Evolutionary conservation across 1,284 basidiomycete species (phyloP), one percentile per base, ranked within the genome.

Genomic region (Irpex rosettiformis): DNA sequence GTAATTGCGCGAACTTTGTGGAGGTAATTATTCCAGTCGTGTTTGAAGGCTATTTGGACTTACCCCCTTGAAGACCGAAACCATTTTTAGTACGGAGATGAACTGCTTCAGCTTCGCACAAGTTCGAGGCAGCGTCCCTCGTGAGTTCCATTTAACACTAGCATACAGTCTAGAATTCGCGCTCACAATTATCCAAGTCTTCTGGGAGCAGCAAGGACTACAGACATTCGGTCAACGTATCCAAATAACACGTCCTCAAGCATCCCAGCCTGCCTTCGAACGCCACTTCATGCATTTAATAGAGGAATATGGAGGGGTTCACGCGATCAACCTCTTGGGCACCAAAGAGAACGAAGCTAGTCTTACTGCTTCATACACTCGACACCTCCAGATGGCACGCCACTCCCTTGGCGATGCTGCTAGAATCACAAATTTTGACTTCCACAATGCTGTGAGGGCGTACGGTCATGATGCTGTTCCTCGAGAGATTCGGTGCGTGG

Each of bases 191-290:
- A 11, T 16, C 21, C 37, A 69, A 93, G 89, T 98, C 59, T 99
- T 98, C 70, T 99, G 96, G 96, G 95, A 98, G 71, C 96, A 99
- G 71, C 94, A 96, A 72, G 94, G 93, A 25, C 71, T 94, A 47
- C 91, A 94, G 68, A 94, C 94, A 3, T 89, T 97, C 67, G 90
- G 93, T 43, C 94, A 96, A 62, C 84, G 86, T 49, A 94, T 97
- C 33, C 93, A 96, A 69, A 92, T 97, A 59, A 96, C 92, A 3
- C 86, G 96, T n/a, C 94, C 97, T 0, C 88, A 93, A 64, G 94
- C 95, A 3, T 96, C 95, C 0, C 94, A 98, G 67, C 94, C 94
- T 3, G 96, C 96, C 0, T 98, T 98, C 68, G 93, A 97, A 65
- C 87, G 93, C 49, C 96, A 99, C 73, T 94, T 98, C 63, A 79